Evolutionary conservation across 2,329 filamentous ascomycete species (phyloP).

Genomic region (Corniculantispora saksenae): DNA sequence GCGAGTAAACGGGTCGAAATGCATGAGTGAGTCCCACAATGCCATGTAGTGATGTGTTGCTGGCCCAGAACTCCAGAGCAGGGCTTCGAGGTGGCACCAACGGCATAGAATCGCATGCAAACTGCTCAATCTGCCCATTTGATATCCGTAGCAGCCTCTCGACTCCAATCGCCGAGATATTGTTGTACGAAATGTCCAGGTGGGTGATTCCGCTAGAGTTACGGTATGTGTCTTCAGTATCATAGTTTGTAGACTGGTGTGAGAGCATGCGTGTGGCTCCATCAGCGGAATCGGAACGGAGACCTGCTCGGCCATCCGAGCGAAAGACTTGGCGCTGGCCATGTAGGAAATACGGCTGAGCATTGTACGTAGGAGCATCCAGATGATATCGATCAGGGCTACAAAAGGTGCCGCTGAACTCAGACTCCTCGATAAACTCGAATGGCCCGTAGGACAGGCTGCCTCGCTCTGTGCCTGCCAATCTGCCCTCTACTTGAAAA

Average conservation of each 20-base stretch:
- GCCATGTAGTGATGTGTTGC: conserved; percentile 40
- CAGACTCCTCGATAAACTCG: conserved; percentile 49
- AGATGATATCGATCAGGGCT: conserved; percentile 50
- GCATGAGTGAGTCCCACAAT: conserved; percentile 47
- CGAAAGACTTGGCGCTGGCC: conserved; percentile 31
- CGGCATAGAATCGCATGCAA: conserved; percentile 51
- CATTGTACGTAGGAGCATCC: conserved; percentile 47
- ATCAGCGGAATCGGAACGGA: conserved; percentile 33
- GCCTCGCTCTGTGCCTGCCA: conserved; percentile 33
- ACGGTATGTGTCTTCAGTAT: conserved; percentile 24
- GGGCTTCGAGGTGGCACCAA: conserved; percentile 28
- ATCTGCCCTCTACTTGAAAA: conserved; percentile 48
- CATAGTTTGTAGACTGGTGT: conserved; percentile 26
- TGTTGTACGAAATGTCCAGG: conserved; percentile 53
- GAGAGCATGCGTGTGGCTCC: conserved; percentile 27
- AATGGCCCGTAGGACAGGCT: conserved; percentile 43
- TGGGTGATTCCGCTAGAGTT: conserved; percentile 48
- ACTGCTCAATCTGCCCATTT: conserved; percentile 50
- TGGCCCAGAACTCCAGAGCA: conserved; percentile 29
- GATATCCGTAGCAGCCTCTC: conserved; percentile 44
- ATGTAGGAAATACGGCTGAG: conserved; percentile 25
- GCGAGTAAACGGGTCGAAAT: conserved; percentile 54
- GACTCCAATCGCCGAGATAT: conserved; percentile 46
- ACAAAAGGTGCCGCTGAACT: conserved; percentile 43
- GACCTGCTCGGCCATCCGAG: conserved; percentile 28